These are phyloP conservation scores for Piper longum DNA, from an alignment of 164 flowering plant genomes.

Conservation along the genomic window DNA sequence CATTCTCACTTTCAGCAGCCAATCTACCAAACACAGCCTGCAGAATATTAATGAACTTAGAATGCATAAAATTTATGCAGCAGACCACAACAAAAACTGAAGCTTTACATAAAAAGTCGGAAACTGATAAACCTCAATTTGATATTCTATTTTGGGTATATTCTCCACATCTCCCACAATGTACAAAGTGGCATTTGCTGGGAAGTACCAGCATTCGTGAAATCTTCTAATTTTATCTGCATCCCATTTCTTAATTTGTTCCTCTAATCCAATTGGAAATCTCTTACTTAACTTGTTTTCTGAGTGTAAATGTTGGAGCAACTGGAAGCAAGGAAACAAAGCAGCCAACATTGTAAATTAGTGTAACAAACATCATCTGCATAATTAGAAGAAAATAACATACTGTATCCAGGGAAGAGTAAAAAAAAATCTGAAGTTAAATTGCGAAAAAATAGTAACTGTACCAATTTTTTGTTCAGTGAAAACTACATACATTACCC, in stretches of 20 bases:
- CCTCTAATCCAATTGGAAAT: conserved; percentile 97
- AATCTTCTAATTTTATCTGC: conserved; percentile 89
- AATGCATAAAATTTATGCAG: background rate
- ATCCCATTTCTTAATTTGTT: conserved; percentile 99
- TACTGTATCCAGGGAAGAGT: no score
- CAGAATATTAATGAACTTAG: conserved; percentile 4
- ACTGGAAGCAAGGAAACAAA: conserved; percentile 28
- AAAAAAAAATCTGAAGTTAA: no score
- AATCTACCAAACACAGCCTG: conserved; percentile 83
- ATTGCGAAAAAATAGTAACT: no score
- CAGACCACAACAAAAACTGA: background rate
- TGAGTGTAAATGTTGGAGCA: conserved; percentile 90
- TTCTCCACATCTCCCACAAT: conserved; percentile 92
- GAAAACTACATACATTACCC: no score
- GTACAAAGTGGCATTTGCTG: conserved; percentile 92
- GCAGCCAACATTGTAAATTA: background rate
- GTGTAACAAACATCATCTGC: no score
- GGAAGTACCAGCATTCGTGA: conserved; percentile 99
- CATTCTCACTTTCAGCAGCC: conserved; percentile 42
- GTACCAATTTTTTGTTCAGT: no score
- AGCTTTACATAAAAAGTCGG: background rate
- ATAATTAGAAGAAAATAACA: no score
- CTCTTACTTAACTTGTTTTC: conserved; percentile 95
- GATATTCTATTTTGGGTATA: conserved; percentile 55
- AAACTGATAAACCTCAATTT: conserved; percentile 57